Evolutionary conservation across 108 stramenopile genomes (phyloP).

Genomic region (Aurantiochytrium sp.): DNA sequence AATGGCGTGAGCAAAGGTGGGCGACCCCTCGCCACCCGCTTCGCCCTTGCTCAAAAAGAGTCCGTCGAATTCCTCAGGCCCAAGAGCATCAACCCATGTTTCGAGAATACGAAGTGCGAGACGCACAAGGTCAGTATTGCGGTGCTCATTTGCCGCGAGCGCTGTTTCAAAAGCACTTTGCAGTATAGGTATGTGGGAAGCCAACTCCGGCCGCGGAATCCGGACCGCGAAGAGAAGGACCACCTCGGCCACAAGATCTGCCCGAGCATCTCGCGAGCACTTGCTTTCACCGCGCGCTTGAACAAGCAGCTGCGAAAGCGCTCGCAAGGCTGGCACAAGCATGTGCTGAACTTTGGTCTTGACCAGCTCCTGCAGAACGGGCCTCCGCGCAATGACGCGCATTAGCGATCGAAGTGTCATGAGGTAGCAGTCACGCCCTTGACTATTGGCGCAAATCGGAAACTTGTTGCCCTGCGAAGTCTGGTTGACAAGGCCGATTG

Average conservation of each 20-base stretch:
- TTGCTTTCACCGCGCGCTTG: background rate
- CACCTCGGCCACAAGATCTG: background rate
- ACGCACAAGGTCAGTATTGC: background rate
- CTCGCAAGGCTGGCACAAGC: background rate
- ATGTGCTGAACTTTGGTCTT: background rate
- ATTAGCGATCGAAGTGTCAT: background rate
- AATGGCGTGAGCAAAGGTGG: conserved; percentile 11
- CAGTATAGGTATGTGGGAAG: background rate
- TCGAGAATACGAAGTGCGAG: background rate
- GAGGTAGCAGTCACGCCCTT: background rate
- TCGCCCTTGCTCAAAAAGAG: background rate
- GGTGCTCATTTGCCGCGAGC: background rate
- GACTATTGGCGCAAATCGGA: background rate
- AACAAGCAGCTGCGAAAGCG: background rate
- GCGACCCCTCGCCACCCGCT: background rate
- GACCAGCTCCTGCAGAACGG: background rate
- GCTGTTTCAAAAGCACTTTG: background rate
- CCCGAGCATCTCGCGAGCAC: background rate
- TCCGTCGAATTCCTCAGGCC: background rate
- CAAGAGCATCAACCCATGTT: background rate
- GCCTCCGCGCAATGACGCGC: background rate
- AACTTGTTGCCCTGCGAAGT: background rate
- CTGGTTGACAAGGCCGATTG: background rate
- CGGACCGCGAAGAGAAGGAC: conserved; percentile 1
- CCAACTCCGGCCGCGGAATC: background rate